These are phyloP conservation scores for Globisporangium rhizosaccharum DNA, from an alignment of 352 stramenopile genomes.

Conservation along the genomic window DNA sequence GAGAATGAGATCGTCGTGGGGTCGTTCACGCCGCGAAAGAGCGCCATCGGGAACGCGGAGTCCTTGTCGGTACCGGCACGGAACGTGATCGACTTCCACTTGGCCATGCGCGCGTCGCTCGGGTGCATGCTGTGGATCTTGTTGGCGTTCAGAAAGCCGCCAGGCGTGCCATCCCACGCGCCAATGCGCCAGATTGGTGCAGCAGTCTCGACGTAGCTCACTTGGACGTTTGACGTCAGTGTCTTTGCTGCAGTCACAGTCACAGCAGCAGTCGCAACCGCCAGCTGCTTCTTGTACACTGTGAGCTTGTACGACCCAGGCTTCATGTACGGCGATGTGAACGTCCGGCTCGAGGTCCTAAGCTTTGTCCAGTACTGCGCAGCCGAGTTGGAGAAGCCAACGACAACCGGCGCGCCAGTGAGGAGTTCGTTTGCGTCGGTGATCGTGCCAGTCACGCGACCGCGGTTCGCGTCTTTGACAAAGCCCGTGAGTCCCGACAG, in stretches of 20 bases:
- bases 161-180: conserved; percentile 41
- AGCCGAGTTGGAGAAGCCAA: conserved; percentile 27
- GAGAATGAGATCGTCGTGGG: conserved; percentile 28
- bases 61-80: conserved; percentile 13
- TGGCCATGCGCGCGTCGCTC: conserved; percentile 33
- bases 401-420: conserved; percentile 20
- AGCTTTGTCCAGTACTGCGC: conserved; percentile 43
- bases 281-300: conserved; percentile 53
- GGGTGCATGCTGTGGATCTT: conserved; percentile 55
- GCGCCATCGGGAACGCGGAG: conserved; percentile 33
- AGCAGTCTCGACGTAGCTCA: conserved; percentile 19
- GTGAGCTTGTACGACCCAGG: conserved; percentile 41
- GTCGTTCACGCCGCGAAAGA: conserved; percentile 44
- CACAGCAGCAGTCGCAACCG: conserved; percentile 26
- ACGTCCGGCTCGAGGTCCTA: conserved; percentile 10
- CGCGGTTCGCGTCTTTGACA: conserved; percentile 24
- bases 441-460: conserved; percentile 29
- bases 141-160: conserved; percentile 44
- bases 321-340: conserved; percentile 42
- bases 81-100: conserved; percentile 24
- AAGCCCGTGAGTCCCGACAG: conserved; percentile 26
- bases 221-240: conserved; percentile 13
- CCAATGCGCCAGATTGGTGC: conserved; percentile 43
- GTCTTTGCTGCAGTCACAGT: conserved; percentile 17
- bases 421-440: conserved; percentile 23